These are phyloP conservation scores for Suhomyces coccinellae DNA, from an alignment of 1,139 yeast species.

Conservation along the genomic window DNA sequence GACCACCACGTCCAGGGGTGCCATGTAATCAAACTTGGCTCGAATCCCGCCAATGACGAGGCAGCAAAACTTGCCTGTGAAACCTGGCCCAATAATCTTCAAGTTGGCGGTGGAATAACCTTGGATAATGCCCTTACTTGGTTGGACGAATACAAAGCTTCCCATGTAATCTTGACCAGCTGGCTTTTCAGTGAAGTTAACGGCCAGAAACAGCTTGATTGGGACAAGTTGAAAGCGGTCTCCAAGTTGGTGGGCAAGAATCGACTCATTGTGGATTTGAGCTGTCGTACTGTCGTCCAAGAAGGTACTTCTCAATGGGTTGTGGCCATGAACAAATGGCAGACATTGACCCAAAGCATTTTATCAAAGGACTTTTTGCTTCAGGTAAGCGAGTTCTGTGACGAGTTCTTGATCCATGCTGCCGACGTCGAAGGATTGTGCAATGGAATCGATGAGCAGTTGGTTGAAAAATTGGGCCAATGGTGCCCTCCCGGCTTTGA, in stretches of 20 bases:
- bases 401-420: conserved; percentile 90
- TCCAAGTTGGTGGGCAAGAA: conserved; percentile 59
- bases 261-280: conserved; percentile 81
- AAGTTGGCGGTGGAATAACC: conserved; percentile 92
- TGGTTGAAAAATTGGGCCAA: conserved; percentile 69
- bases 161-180: conserved; percentile 88
- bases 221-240: conserved; percentile 52
- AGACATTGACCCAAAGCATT: conserved; percentile 70
- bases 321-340: conserved; percentile 98
- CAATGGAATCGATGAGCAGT: conserved; percentile 79
- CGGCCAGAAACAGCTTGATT: conserved; percentile 48
- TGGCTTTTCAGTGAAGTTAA: conserved; percentile 67
- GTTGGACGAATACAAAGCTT: conserved; percentile 64
- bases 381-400: conserved; percentile 62
- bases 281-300: conserved; percentile 61
- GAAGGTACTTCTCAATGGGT: conserved; percentile 56
- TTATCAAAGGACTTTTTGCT: conserved; percentile 55
- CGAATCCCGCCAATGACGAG: conserved; percentile 67
- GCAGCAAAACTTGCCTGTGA: conserved; percentile 78
- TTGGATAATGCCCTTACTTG: conserved; percentile 70
- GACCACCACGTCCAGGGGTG: conserved; percentile 64
- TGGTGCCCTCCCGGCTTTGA: conserved; percentile 66
- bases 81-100: conserved; percentile 74
- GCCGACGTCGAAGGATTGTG: conserved; percentile 98
- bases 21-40: conserved; percentile 90